Conservation (phyloP, 2,329 filamentous ascomycete genomes). For the Ophioceras dolichostomum region DNA sequence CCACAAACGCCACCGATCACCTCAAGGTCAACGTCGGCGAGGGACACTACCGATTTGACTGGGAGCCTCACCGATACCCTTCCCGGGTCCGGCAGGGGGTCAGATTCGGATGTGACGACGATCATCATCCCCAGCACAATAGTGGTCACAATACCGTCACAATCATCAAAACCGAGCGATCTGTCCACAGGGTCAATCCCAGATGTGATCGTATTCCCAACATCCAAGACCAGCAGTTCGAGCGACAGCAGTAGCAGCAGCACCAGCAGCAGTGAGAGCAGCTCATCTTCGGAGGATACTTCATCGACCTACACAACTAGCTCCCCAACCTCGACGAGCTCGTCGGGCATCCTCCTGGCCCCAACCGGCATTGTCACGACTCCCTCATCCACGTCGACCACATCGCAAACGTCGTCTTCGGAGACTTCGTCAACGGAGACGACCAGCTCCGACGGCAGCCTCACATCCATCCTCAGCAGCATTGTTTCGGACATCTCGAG, state of each 20-base stretch:
- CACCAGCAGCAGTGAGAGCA: not conserved
- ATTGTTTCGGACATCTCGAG: constrained; percentile 8
- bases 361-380: constrained; percentile 18
- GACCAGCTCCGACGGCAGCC: too few relatives aligned
- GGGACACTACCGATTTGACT: not conserved
- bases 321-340: constrained; percentile 7
- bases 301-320: constrained; percentile 1
- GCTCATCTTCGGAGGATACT: constrained; percentile 1
- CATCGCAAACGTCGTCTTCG: not conserved
- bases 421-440: not conserved
- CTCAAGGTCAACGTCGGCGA: not conserved
- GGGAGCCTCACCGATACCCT: not conserved
- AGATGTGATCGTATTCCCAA: not conserved
- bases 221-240: not conserved
- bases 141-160: constrained; percentile 8
- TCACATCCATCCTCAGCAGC: constrained; percentile 10
- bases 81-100: not conserved
- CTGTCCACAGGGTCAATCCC: not conserved
- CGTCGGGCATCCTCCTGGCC: constrained; percentile 14
- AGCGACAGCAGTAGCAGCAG: not conserved
- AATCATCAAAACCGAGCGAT: constrained; percentile 2
- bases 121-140: constrained; percentile 15
- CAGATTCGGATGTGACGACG: constrained; percentile 11
- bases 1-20: not conserved
- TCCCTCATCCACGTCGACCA: not conserved